Percentiles rank a stretch among this genome's conserved stretches.
phyloP scores from a whole-genome alignment of 225 moss, liverwort and hornwort genomes.

The Bryum argenteum region DNA sequence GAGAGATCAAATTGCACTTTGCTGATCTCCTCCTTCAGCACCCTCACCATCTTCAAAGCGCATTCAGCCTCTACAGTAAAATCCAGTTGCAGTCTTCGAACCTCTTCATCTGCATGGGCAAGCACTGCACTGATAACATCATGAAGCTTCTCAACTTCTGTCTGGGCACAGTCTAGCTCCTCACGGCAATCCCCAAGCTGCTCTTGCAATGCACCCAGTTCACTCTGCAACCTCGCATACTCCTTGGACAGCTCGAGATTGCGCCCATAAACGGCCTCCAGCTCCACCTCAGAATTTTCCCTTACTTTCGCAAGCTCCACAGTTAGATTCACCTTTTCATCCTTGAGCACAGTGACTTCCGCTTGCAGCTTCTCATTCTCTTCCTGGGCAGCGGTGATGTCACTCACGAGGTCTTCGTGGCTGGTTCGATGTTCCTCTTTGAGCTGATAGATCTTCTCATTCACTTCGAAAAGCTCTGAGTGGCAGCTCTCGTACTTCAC shows the following conservation, averaged over 20 bases:
- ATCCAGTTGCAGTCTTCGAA: conserved; percentile 33
- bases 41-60: conserved; percentile 33
- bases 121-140: conserved; percentile 32
- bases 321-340: conserved; percentile 26
- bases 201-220: conserved; percentile 28
- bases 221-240: conserved; percentile 38
- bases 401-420: conserved; percentile 35
- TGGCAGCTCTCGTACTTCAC: conserved; percentile 38
- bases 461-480: conserved; percentile 40
- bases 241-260: conserved; percentile 32
- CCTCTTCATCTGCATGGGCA: conserved; percentile 34
- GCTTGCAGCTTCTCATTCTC: conserved; percentile 43
- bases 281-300: conserved; percentile 20
- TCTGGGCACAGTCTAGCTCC: conserved; percentile 30
- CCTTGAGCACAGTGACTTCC: conserved; percentile 29
- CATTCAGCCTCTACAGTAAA: conserved; percentile 32
- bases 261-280: conserved; percentile 15
- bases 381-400: conserved; percentile 37
- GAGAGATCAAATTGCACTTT: conserved; percentile 46
- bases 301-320: conserved; percentile 28
- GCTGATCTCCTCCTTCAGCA: conserved; percentile 43
- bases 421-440: conserved; percentile 37
- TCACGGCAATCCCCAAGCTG: conserved; percentile 29
- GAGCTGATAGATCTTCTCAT: conserved; percentile 30
- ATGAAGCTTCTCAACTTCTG: conserved; percentile 40